phyloP scores from a whole-genome alignment of 768 basidiomycete genomes.

The Crucibulum laeve region DNA sequence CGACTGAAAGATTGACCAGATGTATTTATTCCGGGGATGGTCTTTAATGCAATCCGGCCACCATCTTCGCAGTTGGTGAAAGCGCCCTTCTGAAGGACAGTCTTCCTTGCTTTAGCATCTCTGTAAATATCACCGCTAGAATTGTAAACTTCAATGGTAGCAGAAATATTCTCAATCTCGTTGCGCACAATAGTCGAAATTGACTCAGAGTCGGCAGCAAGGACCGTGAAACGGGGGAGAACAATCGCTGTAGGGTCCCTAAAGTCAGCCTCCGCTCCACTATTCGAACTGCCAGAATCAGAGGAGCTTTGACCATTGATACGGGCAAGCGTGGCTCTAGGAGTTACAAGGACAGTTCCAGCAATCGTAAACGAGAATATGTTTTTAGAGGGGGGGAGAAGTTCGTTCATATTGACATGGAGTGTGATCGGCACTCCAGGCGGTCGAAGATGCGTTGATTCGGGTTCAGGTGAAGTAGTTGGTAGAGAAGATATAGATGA shows the following conservation, averaged over 20 bases:
- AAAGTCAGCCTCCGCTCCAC: constrained; percentile 15
- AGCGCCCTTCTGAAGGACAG: constrained; percentile 56
- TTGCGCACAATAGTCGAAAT: constrained; percentile 57
- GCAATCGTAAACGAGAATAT: constrained; percentile 61
- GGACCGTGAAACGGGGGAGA: constrained; percentile 65
- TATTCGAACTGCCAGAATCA: constrained; percentile 9
- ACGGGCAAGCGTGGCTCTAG: constrained; percentile 29
- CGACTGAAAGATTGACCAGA: constrained; percentile 15
- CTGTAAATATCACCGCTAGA: constrained; percentile 47
- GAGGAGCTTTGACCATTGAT: constrained; percentile 17
- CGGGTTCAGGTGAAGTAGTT: constrained; percentile 22
- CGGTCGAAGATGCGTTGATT: constrained; percentile 21
- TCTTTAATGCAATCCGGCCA: constrained; percentile 51
- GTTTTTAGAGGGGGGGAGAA: constrained; percentile 61
- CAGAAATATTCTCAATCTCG: constrained; percentile 38
- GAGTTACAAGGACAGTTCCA: constrained; percentile 59
- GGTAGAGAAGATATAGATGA: constrained; percentile 51
- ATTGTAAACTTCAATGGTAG: constrained; percentile 59
- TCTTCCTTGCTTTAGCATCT: constrained; percentile 60
- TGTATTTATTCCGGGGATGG: constrained; percentile 13
- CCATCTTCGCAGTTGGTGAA: constrained; percentile 60
- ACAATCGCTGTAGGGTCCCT: constrained; percentile 45
- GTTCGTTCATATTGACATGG: constrained; percentile 78
- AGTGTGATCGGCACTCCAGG: constrained; percentile 66
- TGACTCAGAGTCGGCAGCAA: constrained; percentile 62